Percentiles rank a stretch among this genome's conserved stretches.
phyloP scores from a whole-genome alignment of 2,329 filamentous ascomycete species.

The Thyridium curvatum region DNA sequence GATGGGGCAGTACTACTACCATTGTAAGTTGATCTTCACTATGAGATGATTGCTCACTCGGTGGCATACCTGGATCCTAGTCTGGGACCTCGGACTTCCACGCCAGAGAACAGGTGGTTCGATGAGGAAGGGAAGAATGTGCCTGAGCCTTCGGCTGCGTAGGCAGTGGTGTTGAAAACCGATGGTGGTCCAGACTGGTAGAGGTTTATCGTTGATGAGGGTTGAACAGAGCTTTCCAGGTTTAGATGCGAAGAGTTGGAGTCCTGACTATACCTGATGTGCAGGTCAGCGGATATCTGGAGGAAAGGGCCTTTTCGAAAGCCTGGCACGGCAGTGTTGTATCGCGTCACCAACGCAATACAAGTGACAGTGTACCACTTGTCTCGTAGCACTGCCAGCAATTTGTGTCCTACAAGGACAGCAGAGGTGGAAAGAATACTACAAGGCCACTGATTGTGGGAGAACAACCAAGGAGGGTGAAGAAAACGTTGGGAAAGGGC shows the following conservation, averaged over 20 bases:
- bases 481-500: no score
- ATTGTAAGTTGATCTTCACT: slow-evolving; percentile 25
- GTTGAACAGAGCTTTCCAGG: slow-evolving; percentile 45
- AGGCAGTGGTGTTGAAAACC: slow-evolving; percentile 38
- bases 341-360: slow-evolving; percentile 26
- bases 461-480: no score
- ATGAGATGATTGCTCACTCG: no score
- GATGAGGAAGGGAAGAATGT: slow-evolving; percentile 41
- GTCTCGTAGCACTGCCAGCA: slow-evolving; percentile 36
- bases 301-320: slow-evolving; percentile 1
- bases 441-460: no score
- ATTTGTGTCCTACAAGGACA: slow-evolving; percentile 34
- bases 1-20: slow-evolving; percentile 39
- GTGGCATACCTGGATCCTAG: slow-evolving; percentile 48
- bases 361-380: slow-evolving; percentile 18
- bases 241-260: slow-evolving; percentile 44
- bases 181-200: slow-evolving; percentile 38
- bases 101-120: slow-evolving; percentile 35
- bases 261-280: slow-evolving; percentile 49
- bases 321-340: slow-evolving; percentile 23
- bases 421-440: slow-evolving; percentile 21
- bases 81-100: slow-evolving; percentile 45
- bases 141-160: slow-evolving; percentile 40
- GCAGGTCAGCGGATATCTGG: slow-evolving; percentile 22
- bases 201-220: slow-evolving; percentile 42